Percentiles rank a stretch among this genome's conserved stretches.
These are phyloP conservation scores for Sporothrix curviconia DNA, from an alignment of 2,329 filamentous ascomycete species.

Conservation along the genomic window DNA sequence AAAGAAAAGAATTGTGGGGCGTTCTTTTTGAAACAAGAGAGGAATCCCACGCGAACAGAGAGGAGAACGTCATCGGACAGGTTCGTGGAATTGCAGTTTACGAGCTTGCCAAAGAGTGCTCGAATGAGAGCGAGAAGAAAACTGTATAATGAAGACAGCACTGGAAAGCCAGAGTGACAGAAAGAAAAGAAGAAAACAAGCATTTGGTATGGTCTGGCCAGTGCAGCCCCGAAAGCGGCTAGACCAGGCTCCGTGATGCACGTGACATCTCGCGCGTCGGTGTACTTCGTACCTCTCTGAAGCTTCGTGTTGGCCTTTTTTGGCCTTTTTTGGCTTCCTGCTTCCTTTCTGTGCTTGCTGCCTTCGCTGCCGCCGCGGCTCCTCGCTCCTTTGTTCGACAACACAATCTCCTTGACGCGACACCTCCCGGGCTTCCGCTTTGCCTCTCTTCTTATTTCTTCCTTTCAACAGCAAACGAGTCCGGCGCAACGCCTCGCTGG, in stretches of 20 bases:
- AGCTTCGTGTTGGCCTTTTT: neutral
- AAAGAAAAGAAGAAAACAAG: neutral
- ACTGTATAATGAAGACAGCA: too few relatives aligned
- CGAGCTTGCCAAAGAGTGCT: too few relatives aligned
- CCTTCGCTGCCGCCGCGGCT: neutral
- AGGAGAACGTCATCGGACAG: neutral
- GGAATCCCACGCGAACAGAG: too few relatives aligned
- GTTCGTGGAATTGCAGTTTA: too few relatives aligned
- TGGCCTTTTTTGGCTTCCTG: neutral
- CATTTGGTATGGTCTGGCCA: neutral
- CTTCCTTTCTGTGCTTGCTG: neutral
- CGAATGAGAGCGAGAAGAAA: too few relatives aligned
- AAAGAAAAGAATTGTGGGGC: neutral
- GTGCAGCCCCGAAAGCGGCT: neutral
- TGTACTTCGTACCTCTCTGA: neutral
- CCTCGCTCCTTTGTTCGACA: too few relatives aligned
- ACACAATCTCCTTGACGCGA: too few relatives aligned
- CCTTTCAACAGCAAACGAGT: too few relatives aligned
- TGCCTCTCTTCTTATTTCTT: neutral
- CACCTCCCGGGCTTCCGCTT: too few relatives aligned
- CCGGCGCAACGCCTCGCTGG: too few relatives aligned
- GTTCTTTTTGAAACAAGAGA: neutral
- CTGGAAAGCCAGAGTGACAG: neutral
- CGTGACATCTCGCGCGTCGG: conserved; percentile 6
- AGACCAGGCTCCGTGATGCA: neutral